A percentile compares a stretch with the other conserved stretches of the same genome.
Evolutionary conservation across 2,329 filamentous ascomycete species (phyloP).

Genomic region (Aspergillus tanneri): DNA sequence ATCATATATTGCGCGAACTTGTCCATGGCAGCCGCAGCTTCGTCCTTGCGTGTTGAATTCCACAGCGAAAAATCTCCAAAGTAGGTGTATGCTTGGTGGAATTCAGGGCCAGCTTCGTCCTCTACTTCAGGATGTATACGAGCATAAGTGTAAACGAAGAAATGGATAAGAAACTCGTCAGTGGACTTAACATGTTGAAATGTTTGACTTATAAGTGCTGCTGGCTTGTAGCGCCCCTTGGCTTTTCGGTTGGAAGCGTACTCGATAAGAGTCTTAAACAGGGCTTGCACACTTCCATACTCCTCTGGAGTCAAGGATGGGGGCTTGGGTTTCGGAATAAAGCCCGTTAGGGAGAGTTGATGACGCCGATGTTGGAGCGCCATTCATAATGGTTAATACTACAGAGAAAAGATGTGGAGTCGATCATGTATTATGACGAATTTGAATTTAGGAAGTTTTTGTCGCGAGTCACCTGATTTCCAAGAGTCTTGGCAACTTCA

Average conservation of each 20-base stretch:
- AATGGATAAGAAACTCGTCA: constrained; percentile 20
- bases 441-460: no score
- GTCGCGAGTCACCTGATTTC: no score
- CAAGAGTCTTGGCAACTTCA: no score
- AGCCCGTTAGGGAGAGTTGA: no score
- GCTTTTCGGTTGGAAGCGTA: constrained; percentile 8
- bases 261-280: no score
- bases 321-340: no score
- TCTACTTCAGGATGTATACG: neutral
- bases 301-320: no score
- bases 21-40: constrained; percentile 4
- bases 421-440: no score
- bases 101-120: neutral
- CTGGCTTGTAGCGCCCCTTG: constrained; percentile 10
- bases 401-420: no score
- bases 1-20: constrained; percentile 24
- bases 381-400: no score
- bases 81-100: constrained; percentile 9
- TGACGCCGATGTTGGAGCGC: no score
- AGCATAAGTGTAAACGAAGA: constrained; percentile 17
- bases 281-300: no score
- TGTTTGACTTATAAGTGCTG: constrained; percentile 11
- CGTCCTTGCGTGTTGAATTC: neutral
- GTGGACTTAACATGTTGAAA: constrained; percentile 17
- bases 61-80: constrained; percentile 13